Percentiles rank a stretch among this genome's conserved stretches.
These are phyloP conservation scores for Salix exigua DNA, from an alignment of 345 rosid species.

Conservation along the genomic window DNA sequence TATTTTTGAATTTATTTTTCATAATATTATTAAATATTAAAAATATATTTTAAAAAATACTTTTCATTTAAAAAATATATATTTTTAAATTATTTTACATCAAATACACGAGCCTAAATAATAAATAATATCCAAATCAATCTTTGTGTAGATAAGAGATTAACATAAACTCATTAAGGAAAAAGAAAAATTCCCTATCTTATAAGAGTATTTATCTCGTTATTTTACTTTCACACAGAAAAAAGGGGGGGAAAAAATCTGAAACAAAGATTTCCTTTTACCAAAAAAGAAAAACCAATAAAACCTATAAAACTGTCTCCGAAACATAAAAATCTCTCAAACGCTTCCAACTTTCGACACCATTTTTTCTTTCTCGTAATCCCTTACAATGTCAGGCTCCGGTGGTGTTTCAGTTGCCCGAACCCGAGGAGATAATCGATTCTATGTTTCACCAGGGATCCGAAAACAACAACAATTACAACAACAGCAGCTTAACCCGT, in stretches of 20 bases:
- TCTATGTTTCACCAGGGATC: constrained; percentile 43
- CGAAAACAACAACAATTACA: constrained; percentile 39
- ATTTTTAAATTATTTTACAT: too few relatives aligned
- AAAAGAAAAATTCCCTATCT: too few relatives aligned
- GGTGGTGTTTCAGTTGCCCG: constrained; percentile 30
- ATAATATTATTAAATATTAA: too few relatives aligned
- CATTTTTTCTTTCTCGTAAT: neutral
- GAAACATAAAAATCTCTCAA: neutral
- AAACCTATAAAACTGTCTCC: neutral
- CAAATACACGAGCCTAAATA: too few relatives aligned
- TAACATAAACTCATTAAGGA: too few relatives aligned
- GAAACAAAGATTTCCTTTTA: neutral
- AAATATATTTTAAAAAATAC: too few relatives aligned
- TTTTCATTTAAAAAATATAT: too few relatives aligned
- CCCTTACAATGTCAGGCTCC: constrained; percentile 33
- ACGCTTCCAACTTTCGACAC: neutral
- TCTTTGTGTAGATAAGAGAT: too few relatives aligned
- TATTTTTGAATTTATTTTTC: too few relatives aligned
- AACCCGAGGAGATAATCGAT: constrained; percentile 38
- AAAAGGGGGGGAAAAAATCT: neutral
- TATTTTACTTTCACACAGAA: neutral
- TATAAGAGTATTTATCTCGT: too few relatives aligned
- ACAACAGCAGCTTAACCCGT: constrained; percentile 29
- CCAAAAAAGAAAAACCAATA: neutral
- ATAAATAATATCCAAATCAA: too few relatives aligned